phyloP scores from a whole-genome alignment of 345 rosid species.

The Chamaenerion angustifolium region DNA sequence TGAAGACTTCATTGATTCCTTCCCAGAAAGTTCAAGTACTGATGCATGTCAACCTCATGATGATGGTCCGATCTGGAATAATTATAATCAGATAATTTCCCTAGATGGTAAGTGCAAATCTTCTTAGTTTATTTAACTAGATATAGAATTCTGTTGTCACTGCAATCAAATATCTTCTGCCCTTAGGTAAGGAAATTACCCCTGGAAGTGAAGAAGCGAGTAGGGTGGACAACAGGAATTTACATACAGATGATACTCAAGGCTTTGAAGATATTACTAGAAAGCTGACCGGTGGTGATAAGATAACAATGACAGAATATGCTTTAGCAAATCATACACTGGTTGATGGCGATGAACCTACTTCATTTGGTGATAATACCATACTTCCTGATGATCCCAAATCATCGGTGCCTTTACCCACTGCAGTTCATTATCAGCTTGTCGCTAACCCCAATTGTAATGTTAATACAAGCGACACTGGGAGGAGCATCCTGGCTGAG shows the following conservation, averaged over 20 bases:
- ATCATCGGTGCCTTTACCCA: constrained; percentile 23
- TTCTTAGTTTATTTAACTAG: background rate
- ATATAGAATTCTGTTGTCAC: background rate
- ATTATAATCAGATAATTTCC: constrained; percentile 6
- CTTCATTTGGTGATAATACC: constrained; percentile 16
- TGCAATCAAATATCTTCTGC: background rate
- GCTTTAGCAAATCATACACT: no score
- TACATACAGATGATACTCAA: constrained; percentile 10
- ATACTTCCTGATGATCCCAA: constrained; percentile 36
- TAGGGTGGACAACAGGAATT: constrained; percentile 6
- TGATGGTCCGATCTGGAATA: constrained; percentile 9
- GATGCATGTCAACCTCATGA: constrained; percentile 9
- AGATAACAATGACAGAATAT: constrained; percentile 14
- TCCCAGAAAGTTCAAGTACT: constrained; percentile 13
- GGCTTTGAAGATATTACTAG: constrained; percentile 10
- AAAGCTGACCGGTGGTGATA: constrained; percentile 7
- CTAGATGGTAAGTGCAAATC: constrained; percentile 13
- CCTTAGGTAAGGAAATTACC: constrained; percentile 14
- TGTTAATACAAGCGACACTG: constrained; percentile 12
- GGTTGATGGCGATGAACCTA: background rate
- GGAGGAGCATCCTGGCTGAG: constrained; percentile 25
- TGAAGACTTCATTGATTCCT: constrained; percentile 17
- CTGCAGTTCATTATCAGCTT: constrained; percentile 15
- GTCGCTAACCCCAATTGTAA: constrained; percentile 4
- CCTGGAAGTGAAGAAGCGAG: constrained; percentile 9